A percentile compares a stretch with the other conserved stretches of the same genome.
phyloP scores from a whole-genome alignment of 2,329 filamentous ascomycete genomes.

The Blumeriella jaapii region DNA sequence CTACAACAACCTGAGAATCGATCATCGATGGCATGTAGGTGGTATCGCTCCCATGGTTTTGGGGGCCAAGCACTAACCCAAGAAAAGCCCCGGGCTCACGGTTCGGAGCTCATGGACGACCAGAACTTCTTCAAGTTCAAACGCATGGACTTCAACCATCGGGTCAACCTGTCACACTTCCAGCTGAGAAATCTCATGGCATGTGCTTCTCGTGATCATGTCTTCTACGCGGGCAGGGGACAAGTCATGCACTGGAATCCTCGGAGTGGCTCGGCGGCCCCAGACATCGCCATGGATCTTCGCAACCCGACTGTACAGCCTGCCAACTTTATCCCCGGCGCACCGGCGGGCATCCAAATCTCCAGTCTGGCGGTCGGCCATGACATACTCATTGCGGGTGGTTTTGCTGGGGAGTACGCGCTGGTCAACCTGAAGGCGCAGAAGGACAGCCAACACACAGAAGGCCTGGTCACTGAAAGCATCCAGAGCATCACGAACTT shows the following conservation, averaged over 20 bases:
- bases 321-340: constrained; percentile 10
- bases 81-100: constrained; percentile 13
- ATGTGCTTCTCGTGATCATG: constrained; percentile 41
- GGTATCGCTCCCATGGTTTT: background rate
- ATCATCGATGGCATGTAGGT: constrained; percentile 39
- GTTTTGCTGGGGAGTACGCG: constrained; percentile 30
- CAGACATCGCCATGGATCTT: constrained; percentile 21
- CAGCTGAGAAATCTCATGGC: constrained; percentile 53
- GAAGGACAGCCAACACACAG: constrained; percentile 23
- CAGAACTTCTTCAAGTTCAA: constrained; percentile 45
- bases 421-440: constrained; percentile 26
- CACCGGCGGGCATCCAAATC: constrained; percentile 21
- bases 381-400: constrained; percentile 30
- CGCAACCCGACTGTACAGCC: constrained; percentile 20
- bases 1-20: constrained; percentile 41
- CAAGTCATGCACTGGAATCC: constrained; percentile 43
- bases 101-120: constrained; percentile 13
- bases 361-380: constrained; percentile 27
- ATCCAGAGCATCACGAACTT: constrained; percentile 53
- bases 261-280: constrained; percentile 28
- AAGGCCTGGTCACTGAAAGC: constrained; percentile 36
- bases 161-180: constrained; percentile 50
- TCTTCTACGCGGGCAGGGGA: constrained; percentile 43
- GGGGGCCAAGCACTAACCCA: background rate
- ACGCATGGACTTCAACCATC: constrained; percentile 41